A percentile compares a stretch with the other conserved stretches of the same genome.
Conservation (phyloP, 805 yeast species). For the Cyberlindnera bimundalis region DNA sequence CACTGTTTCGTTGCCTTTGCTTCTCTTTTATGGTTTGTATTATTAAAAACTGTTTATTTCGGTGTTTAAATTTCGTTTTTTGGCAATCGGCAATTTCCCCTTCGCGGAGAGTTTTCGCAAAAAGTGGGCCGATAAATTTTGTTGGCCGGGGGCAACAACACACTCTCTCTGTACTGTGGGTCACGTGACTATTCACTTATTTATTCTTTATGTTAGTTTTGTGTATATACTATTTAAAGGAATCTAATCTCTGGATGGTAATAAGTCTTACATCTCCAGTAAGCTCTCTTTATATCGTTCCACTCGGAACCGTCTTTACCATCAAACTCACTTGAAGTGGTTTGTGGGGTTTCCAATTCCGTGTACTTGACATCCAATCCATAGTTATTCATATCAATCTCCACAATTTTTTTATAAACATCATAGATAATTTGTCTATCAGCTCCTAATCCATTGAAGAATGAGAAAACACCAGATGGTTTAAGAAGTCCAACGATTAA, state of each 20-base stretch:
- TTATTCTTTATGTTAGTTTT: too few relatives aligned
- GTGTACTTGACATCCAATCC: constrained; percentile 66
- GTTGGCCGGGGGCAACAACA: too few relatives aligned
- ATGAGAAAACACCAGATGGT: constrained; percentile 82
- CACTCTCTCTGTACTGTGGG: too few relatives aligned
- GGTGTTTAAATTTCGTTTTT: too few relatives aligned
- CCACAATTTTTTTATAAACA: constrained; percentile 81
- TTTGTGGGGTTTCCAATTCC: constrained; percentile 44
- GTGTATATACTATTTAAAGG: too few relatives aligned
- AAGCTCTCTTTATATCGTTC: constrained; percentile 59
- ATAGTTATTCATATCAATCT: constrained; percentile 71
- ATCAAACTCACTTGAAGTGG: constrained; percentile 34
- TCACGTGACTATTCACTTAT: too few relatives aligned
- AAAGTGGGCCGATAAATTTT: too few relatives aligned
- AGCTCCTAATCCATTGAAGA: constrained; percentile 89
- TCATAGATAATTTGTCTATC: constrained; percentile 73
- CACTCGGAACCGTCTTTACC: constrained; percentile 45
- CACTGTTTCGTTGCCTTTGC: too few relatives aligned
- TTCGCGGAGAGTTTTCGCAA: too few relatives aligned
- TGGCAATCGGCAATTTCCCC: too few relatives aligned
- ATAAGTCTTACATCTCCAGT: constrained; percentile 67
- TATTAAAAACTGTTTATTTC: too few relatives aligned
- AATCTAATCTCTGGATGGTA: constrained; percentile 64
- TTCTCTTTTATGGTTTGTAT: too few relatives aligned
- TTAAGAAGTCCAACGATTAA: constrained; percentile 74